These are phyloP conservation scores for Citropsis articulata DNA, from an alignment of 345 rosid genomes.

Conservation along the genomic window DNA sequence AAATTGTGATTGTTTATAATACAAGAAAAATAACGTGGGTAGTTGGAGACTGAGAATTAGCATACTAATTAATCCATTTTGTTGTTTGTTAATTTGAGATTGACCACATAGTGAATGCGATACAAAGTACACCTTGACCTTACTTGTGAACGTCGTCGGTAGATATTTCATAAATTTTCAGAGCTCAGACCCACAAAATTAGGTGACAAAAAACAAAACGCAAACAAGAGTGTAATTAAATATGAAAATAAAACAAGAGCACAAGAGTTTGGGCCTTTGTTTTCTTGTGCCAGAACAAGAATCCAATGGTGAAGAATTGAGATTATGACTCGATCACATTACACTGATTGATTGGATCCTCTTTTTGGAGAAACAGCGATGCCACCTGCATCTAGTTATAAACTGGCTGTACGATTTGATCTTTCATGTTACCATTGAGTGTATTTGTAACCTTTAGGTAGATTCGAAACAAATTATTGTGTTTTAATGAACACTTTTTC, in stretches of 20 bases:
- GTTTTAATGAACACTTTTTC: neutral
- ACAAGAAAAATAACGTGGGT: too few relatives aligned
- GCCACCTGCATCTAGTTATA: neutral
- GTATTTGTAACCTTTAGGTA: neutral
- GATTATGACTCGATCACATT: neutral
- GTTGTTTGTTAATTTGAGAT: neutral
- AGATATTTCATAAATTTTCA: too few relatives aligned
- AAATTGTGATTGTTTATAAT: too few relatives aligned
- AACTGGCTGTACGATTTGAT: neutral
- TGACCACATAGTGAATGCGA: neutral
- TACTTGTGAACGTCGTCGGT: too few relatives aligned
- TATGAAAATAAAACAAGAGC: neutral
- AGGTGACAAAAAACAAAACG: neutral
- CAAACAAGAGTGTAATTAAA: neutral
- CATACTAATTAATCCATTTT: neutral
- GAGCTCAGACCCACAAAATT: too few relatives aligned
- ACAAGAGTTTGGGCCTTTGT: neutral
- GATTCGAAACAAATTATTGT: neutral
- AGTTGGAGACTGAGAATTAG: too few relatives aligned
- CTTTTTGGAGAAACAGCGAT: neutral
- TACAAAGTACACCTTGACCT: neutral
- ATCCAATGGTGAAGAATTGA: neutral
- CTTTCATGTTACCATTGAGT: neutral
- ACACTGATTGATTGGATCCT: neutral
- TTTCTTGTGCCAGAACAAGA: neutral